Evolutionary conservation across 371 early-diverging fungal genomes (phyloP), one percentile per base, ranked within the genome.

Genomic region (Mortierella sp.): DNA sequence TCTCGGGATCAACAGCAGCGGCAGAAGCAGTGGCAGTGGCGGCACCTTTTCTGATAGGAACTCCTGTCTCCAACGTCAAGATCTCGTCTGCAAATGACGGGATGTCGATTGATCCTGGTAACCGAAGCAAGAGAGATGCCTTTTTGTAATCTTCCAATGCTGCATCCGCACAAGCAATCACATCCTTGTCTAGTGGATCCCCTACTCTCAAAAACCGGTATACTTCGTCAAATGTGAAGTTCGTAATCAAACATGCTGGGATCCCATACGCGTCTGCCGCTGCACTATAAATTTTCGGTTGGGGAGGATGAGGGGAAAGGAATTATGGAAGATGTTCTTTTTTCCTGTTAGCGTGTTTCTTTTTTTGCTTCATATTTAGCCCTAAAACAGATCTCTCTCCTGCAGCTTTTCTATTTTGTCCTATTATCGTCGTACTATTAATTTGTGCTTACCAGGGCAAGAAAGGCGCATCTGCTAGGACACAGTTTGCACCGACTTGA

Each of bases 161-260:
- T 22, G 84, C 77, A 9, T 85, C 67, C 45, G 90, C 87, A 81
- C 89, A 76, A 4, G 79, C 63, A 13, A 81, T 73, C 32, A 89
- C 90, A 55, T 89, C 87, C 52, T 87, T 70, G 69, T 89, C 87
- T 38, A 87, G 60, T 1, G 70, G 79, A 62, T 91, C 91, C 4
- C 89, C 88, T 61, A 89, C 89, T 22, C 89, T 83, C n/a, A 90
- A 72, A 33, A 88, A 89, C 0, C 84, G 85, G 66, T 92, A 92
- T 0, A 94, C 92, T 70, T 92, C 91, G 50, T 94, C 94, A 77
- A 93, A 94, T 1, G 94, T 91, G 64, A 94, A 94, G 67, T 94
- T 94, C 40, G 92, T 91, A n/a, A 92, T 88, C 50, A 92, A 83
- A 33, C 89, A 86, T 10, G 92, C 87, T 2, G 92, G 93, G 24